These are phyloP conservation scores for Cercospora zeae-maydis DNA, from an alignment of 2,329 filamentous ascomycete genomes.

Conservation along the genomic window DNA sequence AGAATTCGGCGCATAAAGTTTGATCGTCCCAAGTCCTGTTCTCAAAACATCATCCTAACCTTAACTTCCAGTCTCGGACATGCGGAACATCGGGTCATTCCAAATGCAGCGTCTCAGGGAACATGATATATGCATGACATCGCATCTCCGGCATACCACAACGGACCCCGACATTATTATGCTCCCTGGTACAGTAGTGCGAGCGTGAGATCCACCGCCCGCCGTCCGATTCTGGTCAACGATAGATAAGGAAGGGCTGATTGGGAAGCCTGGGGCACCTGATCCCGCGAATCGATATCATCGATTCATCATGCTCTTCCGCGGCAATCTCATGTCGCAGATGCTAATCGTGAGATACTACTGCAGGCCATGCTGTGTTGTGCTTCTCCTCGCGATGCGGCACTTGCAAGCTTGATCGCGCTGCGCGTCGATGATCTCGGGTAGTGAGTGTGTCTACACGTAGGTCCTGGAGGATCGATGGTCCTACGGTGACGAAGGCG, in stretches of 20 bases:
- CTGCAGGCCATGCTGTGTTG: conserved; percentile 6
- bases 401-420: neutral
- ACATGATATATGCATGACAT: neutral
- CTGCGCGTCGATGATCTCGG: neutral
- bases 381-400: conserved; percentile 19
- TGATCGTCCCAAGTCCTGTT: neutral
- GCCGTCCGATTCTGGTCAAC: conserved; percentile 1
- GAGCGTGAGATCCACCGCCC: conserved; percentile 1
- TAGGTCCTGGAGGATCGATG: neutral
- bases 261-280: neutral
- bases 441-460: neutral
- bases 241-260: conserved; percentile 15
- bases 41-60: neutral
- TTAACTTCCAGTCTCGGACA: neutral
- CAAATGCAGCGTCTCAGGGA: neutral
- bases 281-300: neutral
- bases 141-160: conserved; percentile 11
- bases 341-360: neutral
- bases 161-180: neutral
- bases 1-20: neutral
- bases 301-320: conserved; percentile 14
- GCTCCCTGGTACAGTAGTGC: neutral
- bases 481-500: conserved; percentile 1
- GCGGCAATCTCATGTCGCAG: conserved; percentile 13
- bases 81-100: neutral